These are phyloP conservation scores for Camelina hispida DNA, from an alignment of 345 rosid genomes.

Conservation along the genomic window DNA sequence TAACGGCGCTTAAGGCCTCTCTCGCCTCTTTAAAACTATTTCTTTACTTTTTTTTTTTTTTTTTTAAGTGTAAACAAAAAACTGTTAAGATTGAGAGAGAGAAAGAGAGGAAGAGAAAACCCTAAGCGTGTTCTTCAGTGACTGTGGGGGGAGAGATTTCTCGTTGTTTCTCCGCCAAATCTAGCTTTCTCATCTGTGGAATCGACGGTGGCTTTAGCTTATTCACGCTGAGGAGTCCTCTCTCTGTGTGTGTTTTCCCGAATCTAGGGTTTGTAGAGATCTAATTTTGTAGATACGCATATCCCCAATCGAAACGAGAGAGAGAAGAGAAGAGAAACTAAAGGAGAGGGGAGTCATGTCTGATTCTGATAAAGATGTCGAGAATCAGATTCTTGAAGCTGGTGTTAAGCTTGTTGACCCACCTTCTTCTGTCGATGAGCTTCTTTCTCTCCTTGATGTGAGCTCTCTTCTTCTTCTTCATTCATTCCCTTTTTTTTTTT, in stretches of 20 bases:
- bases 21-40: not conserved
- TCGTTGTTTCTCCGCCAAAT: conserved; percentile 5
- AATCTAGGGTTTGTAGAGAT: conserved; percentile 42
- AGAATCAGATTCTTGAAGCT: conserved; percentile 67
- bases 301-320: conserved; percentile 15
- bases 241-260: not conserved
- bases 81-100: conserved; percentile 24
- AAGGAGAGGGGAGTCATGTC: conserved; percentile 49
- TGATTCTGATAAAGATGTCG: conserved; percentile 66
- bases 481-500: not conserved
- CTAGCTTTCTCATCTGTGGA: conserved; percentile 1
- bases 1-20: too few relatives aligned
- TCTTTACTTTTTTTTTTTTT: conserved; percentile 1
- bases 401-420: conserved; percentile 72
- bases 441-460: conserved; percentile 85
- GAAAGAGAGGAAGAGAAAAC: conserved; percentile 30
- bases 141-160: not conserved
- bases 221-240: conserved; percentile 16
- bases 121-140: conserved; percentile 42
- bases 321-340: not conserved
- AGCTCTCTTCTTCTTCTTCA: conserved; percentile 37
- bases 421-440: conserved; percentile 71
- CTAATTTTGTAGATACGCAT: conserved; percentile 30
- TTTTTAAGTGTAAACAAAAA: not conserved
- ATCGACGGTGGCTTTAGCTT: conserved; percentile 3